Conservation (phyloP, 768 basidiomycete genomes). For the Artomyces pyxidatus region DNA sequence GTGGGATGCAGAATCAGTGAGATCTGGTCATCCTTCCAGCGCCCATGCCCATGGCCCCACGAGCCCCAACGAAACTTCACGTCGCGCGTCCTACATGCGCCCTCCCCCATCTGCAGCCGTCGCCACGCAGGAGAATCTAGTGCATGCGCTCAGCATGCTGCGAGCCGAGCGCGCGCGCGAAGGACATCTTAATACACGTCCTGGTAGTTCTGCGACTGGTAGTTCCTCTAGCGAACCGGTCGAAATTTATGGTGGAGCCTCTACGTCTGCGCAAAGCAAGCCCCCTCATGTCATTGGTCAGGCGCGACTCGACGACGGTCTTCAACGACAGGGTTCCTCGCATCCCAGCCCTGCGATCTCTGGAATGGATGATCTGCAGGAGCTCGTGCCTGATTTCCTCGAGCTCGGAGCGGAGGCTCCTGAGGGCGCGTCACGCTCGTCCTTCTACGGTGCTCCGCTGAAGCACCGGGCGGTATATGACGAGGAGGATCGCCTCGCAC, state of each 20-base stretch:
- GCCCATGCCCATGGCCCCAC: not conserved
- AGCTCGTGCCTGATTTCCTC: constrained; percentile 13
- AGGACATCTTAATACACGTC: not conserved
- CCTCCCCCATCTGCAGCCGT: not conserved
- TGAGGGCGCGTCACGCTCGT: not conserved
- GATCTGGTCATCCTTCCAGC: not conserved
- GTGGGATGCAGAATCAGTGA: constrained; percentile 7
- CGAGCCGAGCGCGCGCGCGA: not conserved
- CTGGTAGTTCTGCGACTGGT: not conserved
- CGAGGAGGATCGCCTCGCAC: not conserved
- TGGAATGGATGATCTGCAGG: constrained; percentile 3
- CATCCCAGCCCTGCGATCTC: not conserved
- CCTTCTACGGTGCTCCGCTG: not conserved
- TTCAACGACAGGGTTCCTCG: too few relatives aligned
- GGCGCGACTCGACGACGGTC: too few relatives aligned
- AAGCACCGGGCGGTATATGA: not conserved
- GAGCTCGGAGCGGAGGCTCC: constrained; percentile 5
- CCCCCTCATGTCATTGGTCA: too few relatives aligned
- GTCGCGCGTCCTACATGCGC: not conserved
- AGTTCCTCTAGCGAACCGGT: too few relatives aligned
- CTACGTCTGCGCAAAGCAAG: too few relatives aligned
- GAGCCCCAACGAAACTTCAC: not conserved
- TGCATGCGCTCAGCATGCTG: not conserved
- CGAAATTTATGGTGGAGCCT: too few relatives aligned
- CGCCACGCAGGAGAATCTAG: constrained; percentile 1